These are phyloP conservation scores for Entomortierella lignicola DNA, from an alignment of 192 early-diverging fungal genomes.

Conservation along the genomic window DNA sequence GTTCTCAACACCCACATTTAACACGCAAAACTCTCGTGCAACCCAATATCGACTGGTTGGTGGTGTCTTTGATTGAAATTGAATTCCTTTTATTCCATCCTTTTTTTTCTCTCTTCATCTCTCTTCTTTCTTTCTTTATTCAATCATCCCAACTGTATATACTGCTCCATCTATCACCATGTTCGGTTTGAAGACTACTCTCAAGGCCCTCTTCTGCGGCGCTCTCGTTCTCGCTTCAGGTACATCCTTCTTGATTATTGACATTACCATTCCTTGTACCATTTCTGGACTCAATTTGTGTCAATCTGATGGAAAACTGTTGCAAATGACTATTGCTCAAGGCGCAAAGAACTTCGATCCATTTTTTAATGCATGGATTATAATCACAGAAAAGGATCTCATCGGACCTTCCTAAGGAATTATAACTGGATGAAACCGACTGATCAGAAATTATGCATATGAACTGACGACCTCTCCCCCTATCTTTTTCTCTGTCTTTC, in stretches of 20 bases:
- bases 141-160: background rate
- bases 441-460: background rate
- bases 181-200: constrained; percentile 48
- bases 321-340: no score
- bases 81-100: background rate
- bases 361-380: no score
- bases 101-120: constrained; percentile 8
- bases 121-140: constrained; percentile 6
- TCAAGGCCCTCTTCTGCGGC: constrained; percentile 50
- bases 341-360: no score
- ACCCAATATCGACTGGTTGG: background rate
- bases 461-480: background rate
- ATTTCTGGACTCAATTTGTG: no score
- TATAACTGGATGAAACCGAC: background rate
- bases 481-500: background rate
- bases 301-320: no score
- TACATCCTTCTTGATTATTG: constrained; percentile 3
- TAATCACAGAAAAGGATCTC: background rate
- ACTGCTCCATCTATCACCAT: constrained; percentile 12
- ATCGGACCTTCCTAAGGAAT: background rate
- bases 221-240: constrained; percentile 49
- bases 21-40: constrained; percentile 2
- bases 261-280: no score
- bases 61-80: background rate
- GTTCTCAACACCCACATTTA: background rate